Evolutionary conservation across 2,329 filamentous ascomycete species (phyloP).

Genomic region (Cladophialophora chaetospira): DNA sequence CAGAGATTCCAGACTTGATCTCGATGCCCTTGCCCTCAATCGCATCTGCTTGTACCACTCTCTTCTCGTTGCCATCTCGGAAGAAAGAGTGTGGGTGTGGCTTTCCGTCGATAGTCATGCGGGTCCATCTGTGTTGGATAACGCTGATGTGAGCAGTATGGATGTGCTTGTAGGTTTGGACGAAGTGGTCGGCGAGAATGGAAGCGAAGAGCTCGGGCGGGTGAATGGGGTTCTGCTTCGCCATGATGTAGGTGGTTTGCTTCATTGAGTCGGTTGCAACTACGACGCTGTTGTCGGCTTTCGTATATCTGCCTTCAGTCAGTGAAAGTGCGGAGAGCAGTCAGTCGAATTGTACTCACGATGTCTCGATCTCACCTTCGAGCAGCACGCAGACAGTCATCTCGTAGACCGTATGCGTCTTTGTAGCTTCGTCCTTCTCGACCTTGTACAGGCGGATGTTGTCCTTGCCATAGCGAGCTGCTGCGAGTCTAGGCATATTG

Average conservation of each 20-base stretch:
- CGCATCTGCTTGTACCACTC: conserved; percentile 74
- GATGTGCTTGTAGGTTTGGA: conserved; percentile 86
- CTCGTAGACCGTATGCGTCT: conserved; percentile 83
- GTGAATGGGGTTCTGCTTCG: conserved; percentile 88
- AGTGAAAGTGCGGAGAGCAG: not conserved
- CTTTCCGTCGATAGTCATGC: conserved; percentile 82
- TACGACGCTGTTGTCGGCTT: conserved; percentile 90
- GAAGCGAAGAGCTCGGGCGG: conserved; percentile 90
- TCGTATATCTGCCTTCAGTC: conserved; percentile 69
- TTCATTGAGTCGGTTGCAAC: conserved; percentile 98
- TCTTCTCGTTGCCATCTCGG: conserved; percentile 84
- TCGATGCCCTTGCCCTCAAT: conserved; percentile 69
- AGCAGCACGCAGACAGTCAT: conserved; percentile 93
- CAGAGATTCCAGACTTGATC: conserved; percentile 75
- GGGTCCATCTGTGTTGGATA: conserved; percentile 85
- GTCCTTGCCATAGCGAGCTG: conserved; percentile 68
- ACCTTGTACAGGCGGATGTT: conserved; percentile 98
- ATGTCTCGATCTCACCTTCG: conserved; percentile 85
- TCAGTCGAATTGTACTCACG: conserved; percentile 56
- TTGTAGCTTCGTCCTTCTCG: conserved; percentile 73
- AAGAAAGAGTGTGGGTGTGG: conserved; percentile 94
- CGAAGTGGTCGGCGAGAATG: conserved; percentile 83
- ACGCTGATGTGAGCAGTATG: conserved; percentile 78
- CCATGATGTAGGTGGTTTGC: conserved; percentile 93
- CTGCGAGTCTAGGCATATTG: conserved; percentile 42